Evolutionary conservation across 768 basidiomycete species (phyloP), one percentile per base, ranked within the genome.

Genomic region (Kockovaella imperatae): DNA sequence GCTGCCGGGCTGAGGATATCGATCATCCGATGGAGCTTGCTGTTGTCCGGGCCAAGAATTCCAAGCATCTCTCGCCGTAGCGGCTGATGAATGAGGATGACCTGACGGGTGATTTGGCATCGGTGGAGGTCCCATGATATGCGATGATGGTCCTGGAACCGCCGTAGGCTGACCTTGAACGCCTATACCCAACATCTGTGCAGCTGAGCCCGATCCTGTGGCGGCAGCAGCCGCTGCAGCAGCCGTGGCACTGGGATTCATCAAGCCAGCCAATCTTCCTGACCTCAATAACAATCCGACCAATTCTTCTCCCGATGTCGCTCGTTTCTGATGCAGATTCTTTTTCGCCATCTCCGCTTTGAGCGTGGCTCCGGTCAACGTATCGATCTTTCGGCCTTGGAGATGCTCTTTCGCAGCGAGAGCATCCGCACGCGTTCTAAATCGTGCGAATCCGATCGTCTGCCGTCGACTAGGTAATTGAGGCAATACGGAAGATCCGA

Each of bases 321-420:
- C 86, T 31, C 87, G 77, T 75, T 93, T 95, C 17, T 90, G 93
- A 65, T 99, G 93, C 31, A 99, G 72, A 65, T 99, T 97, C 79
- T 99, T 99, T 80, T 97, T 97, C 17, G 95, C 95, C 91, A 99
- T 96, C 74, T 97, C 95, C 18, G 93, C 95, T 71, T 96, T 97
- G 31, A 99, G 71, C 2, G 90, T 83, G 0, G 87, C 82, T 13
- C 89, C 89, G 62, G 88, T 89, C 71, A 96, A 86, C 26, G 86
- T 80, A 62, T 97, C 95, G 29, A 97, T 86, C 47, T 87, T 78
- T 45, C 84, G 77, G 4, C 93, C 90, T 67, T 91, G 89, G 4
- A 99, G 75, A 5, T 81, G 77, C 62, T 97, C 93, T 31, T 86
- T 77, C 7, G 95, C 95, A 11, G 80, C 80, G 1, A 95, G 70